Base-by-base conservation (phyloP, 495 filamentous ascomycete species). In the Gamarada debralockiae region DNA sequence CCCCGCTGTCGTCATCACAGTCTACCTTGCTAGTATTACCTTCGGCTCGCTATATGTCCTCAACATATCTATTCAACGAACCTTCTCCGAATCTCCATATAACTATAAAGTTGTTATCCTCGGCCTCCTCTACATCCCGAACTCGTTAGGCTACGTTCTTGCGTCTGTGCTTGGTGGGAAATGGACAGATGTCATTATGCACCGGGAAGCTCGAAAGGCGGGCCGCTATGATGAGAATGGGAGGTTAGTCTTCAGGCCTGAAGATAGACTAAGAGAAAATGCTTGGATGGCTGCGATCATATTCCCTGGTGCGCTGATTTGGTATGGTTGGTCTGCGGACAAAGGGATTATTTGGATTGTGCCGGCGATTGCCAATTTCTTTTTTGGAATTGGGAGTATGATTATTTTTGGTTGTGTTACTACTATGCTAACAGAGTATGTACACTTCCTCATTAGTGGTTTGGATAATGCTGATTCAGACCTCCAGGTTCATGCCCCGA, bases 121-220 rank as follows among this genome's bases (percentile, higher is more conserved):
- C 52, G 86, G 92, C 18, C 72, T 93, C 18, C 71, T 91, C 4
- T 97, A 97, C 65, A 82, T 96, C 24, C 87, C 92, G 0, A 79
- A 81, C 41, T 86, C 86, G 0, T 46, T 93, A 10, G 92, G 92
- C 12, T 97, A 95, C 66, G 63, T 95, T 22, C 60, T 82, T 3
- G 78, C 87, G 6, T 87, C 84, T 54, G 46, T 88, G 5, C 68
- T 90, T 21, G 92, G 92, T 34, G 92, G 92, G 1, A 73, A 72
- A 34, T 97, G 92, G 92, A 86, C 89, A 66, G 92, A 97, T 67
- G 67, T 64, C 27, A 95, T 97, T 67, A 97, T 97, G 92, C 74
- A 80, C 33, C 81, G 86, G 3, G 86, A 92, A 69, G 90, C 90
- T 3, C 70, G 68, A 21, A 84, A 80, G 55, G 89, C 88, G 0